Conservation (phyloP, 225 moss, liverwort and hornwort species). For the Ulota crispa region DNA sequence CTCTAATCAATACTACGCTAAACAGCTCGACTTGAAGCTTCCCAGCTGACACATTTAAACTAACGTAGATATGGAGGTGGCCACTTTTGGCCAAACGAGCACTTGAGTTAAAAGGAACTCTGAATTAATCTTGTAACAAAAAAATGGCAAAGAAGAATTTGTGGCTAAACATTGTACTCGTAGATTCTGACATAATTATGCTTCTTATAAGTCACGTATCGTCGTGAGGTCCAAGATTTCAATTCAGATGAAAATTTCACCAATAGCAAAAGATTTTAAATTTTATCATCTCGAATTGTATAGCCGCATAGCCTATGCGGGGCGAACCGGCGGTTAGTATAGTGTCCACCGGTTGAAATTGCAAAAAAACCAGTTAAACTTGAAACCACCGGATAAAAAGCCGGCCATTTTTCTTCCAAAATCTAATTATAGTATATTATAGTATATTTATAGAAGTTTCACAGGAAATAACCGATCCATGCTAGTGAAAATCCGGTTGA, state of each 20-base stretch:
- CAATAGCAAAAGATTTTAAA: background rate
- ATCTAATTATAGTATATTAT: too few species aligned
- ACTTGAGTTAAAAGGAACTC: background rate
- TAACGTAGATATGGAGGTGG: background rate
- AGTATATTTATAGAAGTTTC: too few species aligned
- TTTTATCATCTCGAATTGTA: background rate
- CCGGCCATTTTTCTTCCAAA: too few species aligned
- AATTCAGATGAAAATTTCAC: slow-evolving; percentile 1
- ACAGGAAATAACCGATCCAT: too few species aligned
- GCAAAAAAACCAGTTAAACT: too few species aligned
- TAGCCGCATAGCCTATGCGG: background rate
- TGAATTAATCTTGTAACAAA: background rate
- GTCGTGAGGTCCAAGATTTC: slow-evolving; percentile 8
- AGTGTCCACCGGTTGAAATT: too few species aligned
- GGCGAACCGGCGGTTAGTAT: too few species aligned
- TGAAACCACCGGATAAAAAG: too few species aligned
- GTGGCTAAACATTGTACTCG: background rate
- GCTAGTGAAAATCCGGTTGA: too few species aligned
- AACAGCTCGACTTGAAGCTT: background rate
- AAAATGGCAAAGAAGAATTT: background rate
- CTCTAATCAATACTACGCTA: background rate
- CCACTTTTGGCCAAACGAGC: background rate
- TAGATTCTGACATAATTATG: slow-evolving; percentile 6
- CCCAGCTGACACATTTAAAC: background rate
- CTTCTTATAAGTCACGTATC: background rate